Base-by-base conservation (phyloP, 257 asterid genomes). In the Primulina eburnea region DNA sequence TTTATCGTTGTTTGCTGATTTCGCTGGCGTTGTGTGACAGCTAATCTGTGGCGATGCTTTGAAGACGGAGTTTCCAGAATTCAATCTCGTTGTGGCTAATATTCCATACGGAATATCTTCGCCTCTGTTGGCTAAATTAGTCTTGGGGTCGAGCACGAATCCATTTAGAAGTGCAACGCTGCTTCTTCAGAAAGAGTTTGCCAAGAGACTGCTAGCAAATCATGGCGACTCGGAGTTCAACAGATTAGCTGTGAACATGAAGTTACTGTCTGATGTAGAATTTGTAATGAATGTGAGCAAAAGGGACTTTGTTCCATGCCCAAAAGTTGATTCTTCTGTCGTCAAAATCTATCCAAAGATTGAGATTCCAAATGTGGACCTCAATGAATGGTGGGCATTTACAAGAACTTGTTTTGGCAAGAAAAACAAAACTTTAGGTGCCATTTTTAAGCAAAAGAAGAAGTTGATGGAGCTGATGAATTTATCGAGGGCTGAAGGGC, bases 31-130 rank as follows among this genome's bases (percentile, higher is more conserved):
- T 69, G 34, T 52, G 65, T 67, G 61, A 66, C 90, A 94, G 97
- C 81, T 94, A 63, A 68, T 94, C 62, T 73, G 70, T 33, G 86
- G 85, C 11, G 99, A 91, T 84, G 97, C 91, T 33, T 66, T 94
- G 81, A 89, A 83, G 82, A 80, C 80, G 5, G 82, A 89, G 62
- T 89, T 90, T 64, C 97, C 97, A 0, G 73, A 24, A 63, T 94
- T 87, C 75, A 78, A 94, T 85, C 92, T 94, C 35, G 86, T 91
- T 21, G 97, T 94, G 34, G 97, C 99, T n/a, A 94, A 94, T 78
- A 94, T 89, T 64, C 99, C 99, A 6, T 94, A 86, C 59, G 83
- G 88, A 64, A 94, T 94, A 76, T 91, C 99, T 4, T 91, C 97
- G 0, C 97, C 95, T 43, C 75, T 94, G 80, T 62, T 91, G 58